Evolutionary conservation across 345 rosid genomes (phyloP).

Genomic region (Euphorbia tirucalli): DNA sequence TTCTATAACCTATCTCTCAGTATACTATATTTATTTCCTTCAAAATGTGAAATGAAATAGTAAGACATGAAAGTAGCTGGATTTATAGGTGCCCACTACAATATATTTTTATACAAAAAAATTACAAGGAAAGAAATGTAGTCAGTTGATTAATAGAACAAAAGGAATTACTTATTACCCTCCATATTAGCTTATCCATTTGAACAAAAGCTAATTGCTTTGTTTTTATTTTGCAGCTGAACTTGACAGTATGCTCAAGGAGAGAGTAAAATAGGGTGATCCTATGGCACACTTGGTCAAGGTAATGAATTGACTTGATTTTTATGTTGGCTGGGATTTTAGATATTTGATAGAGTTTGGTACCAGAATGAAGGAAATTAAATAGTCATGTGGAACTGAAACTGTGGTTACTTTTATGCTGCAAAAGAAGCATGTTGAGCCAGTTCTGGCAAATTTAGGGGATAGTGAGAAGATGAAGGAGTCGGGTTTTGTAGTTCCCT

Average conservation of each 20-base stretch:
- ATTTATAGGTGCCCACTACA: not conserved
- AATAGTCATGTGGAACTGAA: not conserved
- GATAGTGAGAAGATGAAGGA: conserved; percentile 81
- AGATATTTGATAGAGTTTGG: not conserved
- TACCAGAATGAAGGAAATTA: not conserved
- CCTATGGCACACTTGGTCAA: conserved; percentile 96
- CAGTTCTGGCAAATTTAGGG: conserved; percentile 64
- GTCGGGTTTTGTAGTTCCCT: conserved; percentile 88
- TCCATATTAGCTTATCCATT: not conserved
- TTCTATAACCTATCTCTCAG: not conserved
- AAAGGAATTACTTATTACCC: not conserved
- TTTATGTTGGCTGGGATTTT: not conserved
- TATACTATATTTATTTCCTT: not conserved
- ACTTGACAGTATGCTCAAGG: conserved; percentile 77
- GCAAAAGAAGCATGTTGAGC: conserved; percentile 58
- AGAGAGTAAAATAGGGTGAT: conserved; percentile 82
- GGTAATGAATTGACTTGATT: conserved; percentile 39
- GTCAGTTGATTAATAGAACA: not conserved
- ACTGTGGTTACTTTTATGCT: conserved; percentile 6
- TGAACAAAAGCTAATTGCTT: not conserved
- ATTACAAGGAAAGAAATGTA: not conserved
- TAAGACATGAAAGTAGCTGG: not conserved
- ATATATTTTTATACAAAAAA: not conserved
- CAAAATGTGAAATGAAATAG: not conserved
- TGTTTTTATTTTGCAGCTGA: conserved; percentile 49